Conservation (phyloP, 1,139 yeast species). For the Yamadazyma epiphylla region DNA sequence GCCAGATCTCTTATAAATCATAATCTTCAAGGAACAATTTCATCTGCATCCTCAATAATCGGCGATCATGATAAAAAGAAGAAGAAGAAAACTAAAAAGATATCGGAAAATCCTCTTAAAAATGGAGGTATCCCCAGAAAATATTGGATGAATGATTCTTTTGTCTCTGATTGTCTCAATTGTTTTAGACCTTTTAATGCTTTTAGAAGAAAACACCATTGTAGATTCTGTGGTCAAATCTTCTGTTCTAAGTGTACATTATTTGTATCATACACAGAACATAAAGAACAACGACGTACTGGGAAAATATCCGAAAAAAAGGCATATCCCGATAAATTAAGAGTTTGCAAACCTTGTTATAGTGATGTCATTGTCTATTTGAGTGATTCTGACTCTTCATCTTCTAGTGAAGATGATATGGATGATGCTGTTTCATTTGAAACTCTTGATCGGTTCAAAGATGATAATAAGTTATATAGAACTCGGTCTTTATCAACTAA, state of each 20-base stretch:
- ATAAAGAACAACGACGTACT: conserved; percentile 39
- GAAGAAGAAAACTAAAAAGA: conserved; percentile 29
- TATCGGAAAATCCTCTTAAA: conserved; percentile 45
- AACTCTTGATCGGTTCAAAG: conserved; percentile 14
- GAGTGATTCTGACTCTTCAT: conserved; percentile 57
- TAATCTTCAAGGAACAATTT: conserved; percentile 25
- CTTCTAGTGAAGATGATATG: conserved; percentile 14
- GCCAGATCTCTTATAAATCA: conserved; percentile 34
- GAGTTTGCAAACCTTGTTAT: conserved; percentile 79
- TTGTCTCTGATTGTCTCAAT: conserved; percentile 75
- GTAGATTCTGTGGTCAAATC: conserved; percentile 93
- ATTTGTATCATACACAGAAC: conserved; percentile 71
- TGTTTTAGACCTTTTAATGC: conserved; percentile 72
- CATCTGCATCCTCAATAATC: conserved; percentile 27
- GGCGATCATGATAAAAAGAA: conserved; percentile 17
- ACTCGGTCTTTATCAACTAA: conserved; percentile 29
- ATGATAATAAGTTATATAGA: conserved; percentile 15
- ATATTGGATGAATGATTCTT: conserved; percentile 91
- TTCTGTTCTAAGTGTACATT: conserved; percentile 87
- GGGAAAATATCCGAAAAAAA: conserved; percentile 16
- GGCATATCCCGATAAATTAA: conserved; percentile 58
- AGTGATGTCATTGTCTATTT: conserved; percentile 62
- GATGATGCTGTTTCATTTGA: conserved; percentile 17
- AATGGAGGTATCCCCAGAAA: conserved; percentile 56
- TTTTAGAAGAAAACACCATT: conserved; percentile 89